Conservation (phyloP, 352 stramenopile genomes). For the Salisapilia sapeloensis region DNA sequence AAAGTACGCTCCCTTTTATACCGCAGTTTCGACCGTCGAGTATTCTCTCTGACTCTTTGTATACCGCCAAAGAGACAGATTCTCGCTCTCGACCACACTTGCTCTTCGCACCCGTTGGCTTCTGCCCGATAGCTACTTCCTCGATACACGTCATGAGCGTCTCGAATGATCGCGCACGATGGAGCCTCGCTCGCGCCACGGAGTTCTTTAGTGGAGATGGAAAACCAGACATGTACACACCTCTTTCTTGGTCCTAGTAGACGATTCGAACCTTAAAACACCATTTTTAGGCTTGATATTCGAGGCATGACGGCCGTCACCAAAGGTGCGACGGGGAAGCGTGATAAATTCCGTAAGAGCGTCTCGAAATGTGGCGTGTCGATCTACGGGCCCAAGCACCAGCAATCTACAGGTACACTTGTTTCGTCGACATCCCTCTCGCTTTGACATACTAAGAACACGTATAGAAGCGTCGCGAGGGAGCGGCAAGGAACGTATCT, state of each 20-base stretch:
- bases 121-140: too few species aligned
- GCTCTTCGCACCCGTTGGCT: too few species aligned
- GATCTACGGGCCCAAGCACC: slow-evolving; percentile 80
- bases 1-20: too few species aligned
- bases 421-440: too few species aligned
- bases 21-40: not conserved
- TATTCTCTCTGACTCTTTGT: too few species aligned
- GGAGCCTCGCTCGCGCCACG: slow-evolving; percentile 70
- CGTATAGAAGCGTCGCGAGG: slow-evolving; percentile 11
- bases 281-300: slow-evolving; percentile 50
- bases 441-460: too few species aligned
- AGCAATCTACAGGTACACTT: slow-evolving; percentile 16
- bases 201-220: slow-evolving; percentile 81
- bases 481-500: slow-evolving; percentile 53
- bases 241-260: not conserved
- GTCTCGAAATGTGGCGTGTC: slow-evolving; percentile 71
- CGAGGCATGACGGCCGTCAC: slow-evolving; percentile 75
- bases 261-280: not conserved
- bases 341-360: slow-evolving; percentile 79
- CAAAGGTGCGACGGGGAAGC: slow-evolving; percentile 69
- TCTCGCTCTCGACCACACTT: too few species aligned
- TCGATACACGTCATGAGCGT: too few species aligned
- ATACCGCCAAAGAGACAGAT: too few species aligned
- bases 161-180: slow-evolving; percentile 40
- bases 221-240: slow-evolving; percentile 66